A percentile compares a stretch with the other conserved stretches of the same genome.
Evolutionary conservation across 345 rosid genomes (phyloP).

Genomic region (Hibiscus tridactylites): DNA sequence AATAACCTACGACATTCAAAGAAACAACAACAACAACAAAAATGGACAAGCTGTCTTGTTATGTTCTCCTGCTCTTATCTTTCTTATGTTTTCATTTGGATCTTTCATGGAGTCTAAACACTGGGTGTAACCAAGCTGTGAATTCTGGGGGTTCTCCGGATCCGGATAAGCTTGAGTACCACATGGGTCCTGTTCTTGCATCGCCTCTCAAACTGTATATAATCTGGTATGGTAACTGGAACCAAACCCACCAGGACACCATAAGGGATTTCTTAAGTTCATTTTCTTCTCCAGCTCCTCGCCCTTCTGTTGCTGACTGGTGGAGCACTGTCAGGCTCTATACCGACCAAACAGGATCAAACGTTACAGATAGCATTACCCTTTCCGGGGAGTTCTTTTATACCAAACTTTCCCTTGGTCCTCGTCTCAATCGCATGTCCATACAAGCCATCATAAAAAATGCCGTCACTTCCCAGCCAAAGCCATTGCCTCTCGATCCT

Average conservation of each 20-base stretch:
- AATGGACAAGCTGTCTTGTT: constrained; percentile 16
- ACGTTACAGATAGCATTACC: constrained; percentile 31
- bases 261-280: constrained; percentile 54
- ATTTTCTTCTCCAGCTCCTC: constrained; percentile 32
- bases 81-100: constrained; percentile 8
- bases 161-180: constrained; percentile 38
- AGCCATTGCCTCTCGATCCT: constrained; percentile 39
- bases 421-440: constrained; percentile 33
- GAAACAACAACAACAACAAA: neutral
- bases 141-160: constrained; percentile 52
- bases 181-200: constrained; percentile 64
- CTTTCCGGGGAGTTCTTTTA: constrained; percentile 45
- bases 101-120: constrained; percentile 20
- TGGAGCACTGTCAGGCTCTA: constrained; percentile 50
- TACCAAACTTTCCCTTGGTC: constrained; percentile 42
- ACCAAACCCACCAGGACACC: constrained; percentile 35
- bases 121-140: constrained; percentile 21
- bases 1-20: neutral
- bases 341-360: constrained; percentile 56
- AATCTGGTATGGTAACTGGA: constrained; percentile 66
- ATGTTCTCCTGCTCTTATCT: constrained; percentile 16
- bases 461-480: constrained; percentile 23
- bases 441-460: constrained; percentile 46
- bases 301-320: constrained; percentile 61
- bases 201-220: constrained; percentile 41